Base-by-base conservation (phyloP, 2,329 filamentous ascomycete species). In the Penicillium occitanis region DNA sequence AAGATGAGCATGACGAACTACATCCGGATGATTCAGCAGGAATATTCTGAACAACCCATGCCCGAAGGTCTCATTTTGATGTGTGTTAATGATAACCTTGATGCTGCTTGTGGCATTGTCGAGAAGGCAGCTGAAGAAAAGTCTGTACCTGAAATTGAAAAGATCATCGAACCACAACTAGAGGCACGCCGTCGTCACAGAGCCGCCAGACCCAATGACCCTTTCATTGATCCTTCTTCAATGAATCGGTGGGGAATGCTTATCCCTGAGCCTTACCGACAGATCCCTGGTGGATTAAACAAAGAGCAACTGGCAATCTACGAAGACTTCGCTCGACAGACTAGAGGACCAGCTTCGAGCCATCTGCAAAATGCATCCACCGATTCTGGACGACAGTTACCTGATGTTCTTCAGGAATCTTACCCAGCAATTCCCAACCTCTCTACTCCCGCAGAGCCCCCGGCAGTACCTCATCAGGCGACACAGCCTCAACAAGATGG, bases 1-100 rank as follows among this genome's bases (percentile, higher is more conserved):
- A 89, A 95, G 68, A 95, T 96, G 77, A 98, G 96, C 80, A 96
- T 99, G 78, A 96, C 91, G 63, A 99, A 98, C 79, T 96, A 98
- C 75, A 93, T 99, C 77, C 90, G 95, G n/a, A 85, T 96, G 44
- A 88, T 92, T 63, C 90, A 92, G 63, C 82, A 85, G 66, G 85
- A 86, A 61, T 80, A 87, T 48, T 85, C 84, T 1, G 85, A 88
- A 63, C 87, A 90, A 71, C 91, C 91, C 17, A 85, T 99, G 68
- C 92, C 95, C 0, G 95, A 99, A 79, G 95, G 95, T 6, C 91
- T 95, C 37, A 95, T 99, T 68, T 87, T 98, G 65, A 97, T 99
- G 92, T 98, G 96, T 78, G 94, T 99, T 68, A 99, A 98, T 77
- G 94, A 96, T 70, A 99, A 99, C 76, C 85, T 99, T 35, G 95